phyloP scores from a whole-genome alignment of 1,284 basidiomycete species.

The Inonotus obliquus region DNA sequence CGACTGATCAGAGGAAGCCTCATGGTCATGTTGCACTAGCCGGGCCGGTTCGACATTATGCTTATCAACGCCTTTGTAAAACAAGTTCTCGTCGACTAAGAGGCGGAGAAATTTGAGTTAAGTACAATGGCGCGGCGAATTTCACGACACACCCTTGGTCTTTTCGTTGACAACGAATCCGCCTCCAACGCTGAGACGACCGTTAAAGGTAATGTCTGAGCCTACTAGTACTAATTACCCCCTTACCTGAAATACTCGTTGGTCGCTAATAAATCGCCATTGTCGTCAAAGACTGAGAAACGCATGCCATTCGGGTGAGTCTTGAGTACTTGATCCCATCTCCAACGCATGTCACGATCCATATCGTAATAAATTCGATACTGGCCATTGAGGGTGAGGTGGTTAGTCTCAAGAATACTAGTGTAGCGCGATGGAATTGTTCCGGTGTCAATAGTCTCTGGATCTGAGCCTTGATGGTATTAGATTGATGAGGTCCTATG shows the following conservation, averaged over 20 bases:
- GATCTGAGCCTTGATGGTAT: constrained; percentile 56
- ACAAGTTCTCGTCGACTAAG: constrained; percentile 87
- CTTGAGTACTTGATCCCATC: constrained; percentile 77
- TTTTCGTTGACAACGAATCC: constrained; percentile 91
- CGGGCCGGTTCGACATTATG: constrained; percentile 73
- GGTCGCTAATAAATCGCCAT: constrained; percentile 86
- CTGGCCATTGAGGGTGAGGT: constrained; percentile 66
- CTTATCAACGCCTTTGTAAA: constrained; percentile 94
- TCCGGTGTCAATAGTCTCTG: constrained; percentile 82
- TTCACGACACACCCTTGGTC: constrained; percentile 56
- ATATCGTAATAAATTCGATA: constrained; percentile 80
- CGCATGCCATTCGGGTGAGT: constrained; percentile 90
- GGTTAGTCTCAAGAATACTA: constrained; percentile 61
- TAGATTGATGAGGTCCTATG: constrained; percentile 20
- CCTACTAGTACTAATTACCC: not conserved
- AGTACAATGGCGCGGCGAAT: not conserved
- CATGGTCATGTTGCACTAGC: constrained; percentile 55
- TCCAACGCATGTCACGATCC: constrained; percentile 89
- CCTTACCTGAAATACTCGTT: constrained; percentile 87
- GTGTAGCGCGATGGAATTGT: constrained; percentile 73
- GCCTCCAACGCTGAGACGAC: constrained; percentile 64
- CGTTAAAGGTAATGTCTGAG: not conserved
- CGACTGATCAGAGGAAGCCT: constrained; percentile 24
- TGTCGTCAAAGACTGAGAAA: constrained; percentile 79
- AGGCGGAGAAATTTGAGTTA: constrained; percentile 11